These are phyloP conservation scores for Cenchrus fungigraminus DNA, from an alignment of 176 grass and related monocot genomes.

Conservation along the genomic window DNA sequence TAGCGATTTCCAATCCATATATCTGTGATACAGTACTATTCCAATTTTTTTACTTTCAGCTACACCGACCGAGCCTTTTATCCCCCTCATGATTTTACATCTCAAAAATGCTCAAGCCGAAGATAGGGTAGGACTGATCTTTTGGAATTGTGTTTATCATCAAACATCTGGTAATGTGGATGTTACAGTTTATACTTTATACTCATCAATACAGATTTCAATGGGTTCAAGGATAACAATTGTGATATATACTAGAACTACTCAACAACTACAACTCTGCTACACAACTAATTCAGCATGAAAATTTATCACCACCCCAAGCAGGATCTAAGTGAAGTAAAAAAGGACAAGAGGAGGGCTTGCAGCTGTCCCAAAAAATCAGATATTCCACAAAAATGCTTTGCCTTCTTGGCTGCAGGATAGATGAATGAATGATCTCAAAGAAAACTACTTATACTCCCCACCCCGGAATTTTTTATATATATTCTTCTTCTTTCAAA, in stretches of 20 bases:
- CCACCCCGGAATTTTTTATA: too few species aligned
- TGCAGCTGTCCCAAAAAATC: constrained; percentile 25
- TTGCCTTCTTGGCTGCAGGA: constrained; percentile 17
- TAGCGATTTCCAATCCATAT: neutral
- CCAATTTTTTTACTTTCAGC: neutral
- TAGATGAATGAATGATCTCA: constrained; percentile 19
- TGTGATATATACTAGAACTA: constrained; percentile 41
- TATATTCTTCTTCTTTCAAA: too few species aligned
- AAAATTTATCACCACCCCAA: constrained; percentile 31
- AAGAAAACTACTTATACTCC: neutral
- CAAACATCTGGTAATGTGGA: constrained; percentile 10
- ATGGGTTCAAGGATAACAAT: constrained; percentile 41
- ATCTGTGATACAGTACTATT: neutral
- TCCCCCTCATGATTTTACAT: neutral
- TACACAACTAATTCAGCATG: constrained; percentile 44
- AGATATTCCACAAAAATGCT: constrained; percentile 14
- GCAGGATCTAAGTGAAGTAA: constrained; percentile 23
- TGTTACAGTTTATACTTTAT: constrained; percentile 36
- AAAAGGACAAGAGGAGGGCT: neutral
- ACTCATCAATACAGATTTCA: neutral
- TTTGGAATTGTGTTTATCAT: neutral
- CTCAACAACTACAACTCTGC: constrained; percentile 33
- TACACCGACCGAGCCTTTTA: too few species aligned
- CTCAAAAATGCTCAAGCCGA: too few species aligned
- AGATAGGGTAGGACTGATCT: neutral